phyloP scores from a whole-genome alignment of 2,329 filamentous ascomycete species.

The Fusarium papillatum region DNA sequence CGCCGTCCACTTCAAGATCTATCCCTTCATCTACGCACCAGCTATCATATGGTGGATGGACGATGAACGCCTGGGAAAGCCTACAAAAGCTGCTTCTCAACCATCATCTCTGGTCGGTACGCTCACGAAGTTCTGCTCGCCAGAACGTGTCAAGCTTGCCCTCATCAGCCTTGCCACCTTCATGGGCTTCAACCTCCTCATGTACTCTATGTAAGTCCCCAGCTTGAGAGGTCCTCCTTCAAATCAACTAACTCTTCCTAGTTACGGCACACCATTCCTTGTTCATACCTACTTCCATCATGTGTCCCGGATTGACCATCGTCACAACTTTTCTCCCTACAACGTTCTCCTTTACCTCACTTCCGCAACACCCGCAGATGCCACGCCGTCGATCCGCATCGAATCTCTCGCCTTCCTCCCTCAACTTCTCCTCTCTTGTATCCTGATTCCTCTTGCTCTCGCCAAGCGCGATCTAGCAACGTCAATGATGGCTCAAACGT shows the following conservation, averaged over 20 bases:
- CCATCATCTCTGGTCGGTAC: constrained; percentile 38
- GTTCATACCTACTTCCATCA: constrained; percentile 95
- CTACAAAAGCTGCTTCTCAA: constrained; percentile 1
- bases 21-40: constrained; percentile 94
- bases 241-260: constrained; percentile 47
- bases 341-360: constrained; percentile 91
- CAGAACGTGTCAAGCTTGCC: constrained; percentile 69
- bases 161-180: constrained; percentile 81
- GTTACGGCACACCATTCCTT: constrained; percentile 85
- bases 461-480: constrained; percentile 86
- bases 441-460: constrained; percentile 81
- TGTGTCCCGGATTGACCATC: constrained; percentile 91
- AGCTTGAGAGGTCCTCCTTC: background rate
- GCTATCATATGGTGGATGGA: constrained; percentile 88
- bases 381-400: constrained; percentile 58
- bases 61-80: constrained; percentile 56
- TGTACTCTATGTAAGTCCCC: constrained; percentile 78
- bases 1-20: constrained; percentile 97
- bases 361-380: constrained; percentile 69
- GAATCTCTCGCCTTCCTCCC: constrained; percentile 92
- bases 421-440: constrained; percentile 83
- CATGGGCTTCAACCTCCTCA: constrained; percentile 77
- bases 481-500: constrained; percentile 94
- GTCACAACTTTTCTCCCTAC: constrained; percentile 98
- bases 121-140: constrained; percentile 62